Evolutionary conservation across 2,329 filamentous ascomycete genomes (phyloP).

Genomic region (Fusarium caatingaense): DNA sequence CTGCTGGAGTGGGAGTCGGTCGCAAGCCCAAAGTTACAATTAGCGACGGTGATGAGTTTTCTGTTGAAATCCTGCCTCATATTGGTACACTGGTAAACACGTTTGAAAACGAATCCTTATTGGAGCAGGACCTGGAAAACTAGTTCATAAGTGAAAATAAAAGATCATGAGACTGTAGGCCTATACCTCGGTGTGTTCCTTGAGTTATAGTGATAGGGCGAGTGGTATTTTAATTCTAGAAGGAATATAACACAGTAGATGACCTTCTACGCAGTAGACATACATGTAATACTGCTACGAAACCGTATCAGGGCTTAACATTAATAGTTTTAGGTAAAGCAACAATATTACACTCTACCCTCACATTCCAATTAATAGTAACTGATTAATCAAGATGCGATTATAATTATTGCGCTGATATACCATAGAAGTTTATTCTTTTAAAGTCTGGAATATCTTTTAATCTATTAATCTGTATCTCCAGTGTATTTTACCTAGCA

Average conservation of each 20-base stretch:
- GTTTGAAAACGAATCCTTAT: constrained; percentile 17
- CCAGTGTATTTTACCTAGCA: background rate
- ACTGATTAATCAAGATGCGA: too few relatives aligned
- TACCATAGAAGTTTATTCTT: background rate
- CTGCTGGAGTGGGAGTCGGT: constrained; percentile 55
- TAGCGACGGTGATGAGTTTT: constrained; percentile 55
- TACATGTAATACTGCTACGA: background rate
- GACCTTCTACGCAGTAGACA: background rate
- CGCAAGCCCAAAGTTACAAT: constrained; percentile 53
- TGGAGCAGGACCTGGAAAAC: background rate
- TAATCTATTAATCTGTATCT: background rate
- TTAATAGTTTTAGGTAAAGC: background rate
- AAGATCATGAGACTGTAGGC: too few relatives aligned
- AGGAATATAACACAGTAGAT: background rate
- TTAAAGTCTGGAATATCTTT: background rate
- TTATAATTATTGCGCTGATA: background rate
- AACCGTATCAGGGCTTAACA: background rate
- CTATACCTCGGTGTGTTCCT: background rate
- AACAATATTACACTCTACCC: background rate
- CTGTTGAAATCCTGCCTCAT: constrained; percentile 55
- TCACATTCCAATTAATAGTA: background rate
- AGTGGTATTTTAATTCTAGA: background rate
- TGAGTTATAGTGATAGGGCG: background rate
- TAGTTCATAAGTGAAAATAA: background rate
- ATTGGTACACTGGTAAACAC: constrained; percentile 55